Base-by-base conservation (phyloP, 2,329 filamentous ascomycete species). In the Xylariaceae sp. region DNA sequence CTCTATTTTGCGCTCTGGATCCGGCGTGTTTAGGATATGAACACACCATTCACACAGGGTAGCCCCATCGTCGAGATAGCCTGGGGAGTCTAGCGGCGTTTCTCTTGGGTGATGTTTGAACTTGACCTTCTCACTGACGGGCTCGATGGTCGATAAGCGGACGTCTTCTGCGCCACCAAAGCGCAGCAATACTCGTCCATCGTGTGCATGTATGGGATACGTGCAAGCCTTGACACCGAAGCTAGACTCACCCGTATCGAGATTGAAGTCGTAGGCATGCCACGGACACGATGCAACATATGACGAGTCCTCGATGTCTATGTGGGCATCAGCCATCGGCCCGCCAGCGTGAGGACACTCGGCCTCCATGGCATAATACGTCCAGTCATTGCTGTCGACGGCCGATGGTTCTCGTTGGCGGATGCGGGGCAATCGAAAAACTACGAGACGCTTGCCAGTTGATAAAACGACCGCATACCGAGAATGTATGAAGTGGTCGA, bases 251-350 rank as follows among this genome's bases (percentile, higher is more conserved):
- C 74, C 74, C 0, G 74, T 76, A 63, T 76, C 73, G 54, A 76
- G 72, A 53, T 76, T 76, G 58, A 76, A 76, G 60, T 76, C 74
- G 59, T 76, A 76, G 2, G 74, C 74, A 62, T 76, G 74, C 74
- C 74, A 76, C 11, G 74, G 74, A 56, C 74, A 76, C 1, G 74
- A 75, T 19, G 70, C 73, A 29, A 76, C 64, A 57, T 76, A 76
- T 1, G 73, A 72, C 0, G 74, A 76, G 55, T 76, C 74, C 55
- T 76, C 74, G 51, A 76, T 76, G 51, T 76, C 74, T 29, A 76
- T 69, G 6, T 71, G 68, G 0, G 74, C 73, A 19, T 76, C 73
- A 4, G 69, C 64, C 73, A 76, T 75, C 0, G 74, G 74, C 0
- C 74, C 74, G 6, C 74, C 74, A 0, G 74, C 73, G 56, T 76